Evolutionary conservation across 495 filamentous ascomycete species (phyloP).

Genomic region (Polyplosphaeria fusca): DNA sequence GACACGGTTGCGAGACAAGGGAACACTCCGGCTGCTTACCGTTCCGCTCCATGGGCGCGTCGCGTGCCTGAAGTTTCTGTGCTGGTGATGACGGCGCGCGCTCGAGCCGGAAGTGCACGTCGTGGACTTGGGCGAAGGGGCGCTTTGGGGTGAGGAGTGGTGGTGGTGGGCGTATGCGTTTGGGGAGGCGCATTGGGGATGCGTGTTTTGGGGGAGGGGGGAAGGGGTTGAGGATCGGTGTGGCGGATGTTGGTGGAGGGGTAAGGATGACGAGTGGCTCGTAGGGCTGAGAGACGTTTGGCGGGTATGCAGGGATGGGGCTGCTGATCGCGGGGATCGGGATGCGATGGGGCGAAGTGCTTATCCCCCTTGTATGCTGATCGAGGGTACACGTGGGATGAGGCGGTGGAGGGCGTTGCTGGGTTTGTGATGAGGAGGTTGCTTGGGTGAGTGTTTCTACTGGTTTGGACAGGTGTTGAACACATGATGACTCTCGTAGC

Average conservation of each 20-base stretch:
- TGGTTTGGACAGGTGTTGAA: too few species aligned
- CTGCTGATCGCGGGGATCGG: background rate
- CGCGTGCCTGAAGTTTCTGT: background rate
- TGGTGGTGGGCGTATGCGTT: background rate
- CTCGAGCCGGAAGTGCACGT: background rate
- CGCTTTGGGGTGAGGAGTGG: background rate
- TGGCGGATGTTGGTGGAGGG: background rate
- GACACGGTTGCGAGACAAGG: background rate
- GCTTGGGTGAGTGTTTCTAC: too few species aligned
- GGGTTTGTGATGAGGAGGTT: too few species aligned
- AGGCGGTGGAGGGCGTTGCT: too few species aligned
- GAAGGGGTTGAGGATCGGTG: background rate
- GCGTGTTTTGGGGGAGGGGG: too few species aligned
- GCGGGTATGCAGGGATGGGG: background rate
- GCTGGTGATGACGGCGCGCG: background rate
- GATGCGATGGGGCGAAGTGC: background rate
- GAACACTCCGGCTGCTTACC: constrained; percentile 1
- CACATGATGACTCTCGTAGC: too few species aligned
- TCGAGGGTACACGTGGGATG: background rate
- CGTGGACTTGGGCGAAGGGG: constrained; percentile 7
- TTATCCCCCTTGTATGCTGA: background rate
- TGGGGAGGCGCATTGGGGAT: background rate
- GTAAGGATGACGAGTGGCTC: background rate
- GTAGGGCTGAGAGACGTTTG: background rate
- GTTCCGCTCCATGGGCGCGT: constrained; percentile 5